These are phyloP conservation scores for Craspedostauros australis DNA, from an alignment of 108 stramenopile species.

Conservation along the genomic window DNA sequence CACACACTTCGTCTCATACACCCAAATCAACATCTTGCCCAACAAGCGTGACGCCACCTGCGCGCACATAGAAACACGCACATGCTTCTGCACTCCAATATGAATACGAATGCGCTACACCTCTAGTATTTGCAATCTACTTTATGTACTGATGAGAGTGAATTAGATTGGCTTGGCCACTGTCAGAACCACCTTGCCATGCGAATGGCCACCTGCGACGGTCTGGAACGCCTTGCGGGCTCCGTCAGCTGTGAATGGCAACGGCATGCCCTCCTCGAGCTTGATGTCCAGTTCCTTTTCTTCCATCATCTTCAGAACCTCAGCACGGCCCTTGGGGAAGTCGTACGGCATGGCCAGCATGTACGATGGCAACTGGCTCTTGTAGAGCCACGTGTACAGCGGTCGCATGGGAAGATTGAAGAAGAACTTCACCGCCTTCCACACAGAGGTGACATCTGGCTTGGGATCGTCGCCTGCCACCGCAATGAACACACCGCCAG, in stretches of 20 bases:
- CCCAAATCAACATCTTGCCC: no score
- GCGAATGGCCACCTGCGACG: slow-evolving; percentile 27
- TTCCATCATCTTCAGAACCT: slow-evolving; percentile 28
- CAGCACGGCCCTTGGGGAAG: slow-evolving; percentile 11
- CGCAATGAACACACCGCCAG: slow-evolving; percentile 30
- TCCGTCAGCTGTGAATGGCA: slow-evolving; percentile 34
- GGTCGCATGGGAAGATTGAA: slow-evolving; percentile 30
- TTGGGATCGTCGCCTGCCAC: slow-evolving; percentile 27
- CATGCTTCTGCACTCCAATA: no score
- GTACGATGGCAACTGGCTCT: not conserved
- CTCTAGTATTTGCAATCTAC: no score
- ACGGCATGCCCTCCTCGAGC: slow-evolving; percentile 36
- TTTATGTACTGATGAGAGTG: no score
- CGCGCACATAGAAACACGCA: no score
- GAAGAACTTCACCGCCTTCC: slow-evolving; percentile 30
- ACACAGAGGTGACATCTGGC: slow-evolving; percentile 24
- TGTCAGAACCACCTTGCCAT: slow-evolving; percentile 47
- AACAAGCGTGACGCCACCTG: no score
- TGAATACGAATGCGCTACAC: no score
- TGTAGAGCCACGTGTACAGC: not conserved
- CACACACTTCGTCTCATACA: no score
- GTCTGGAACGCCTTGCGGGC: slow-evolving; percentile 34
- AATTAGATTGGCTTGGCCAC: slow-evolving; percentile 2
- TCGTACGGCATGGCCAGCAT: slow-evolving; percentile 16
- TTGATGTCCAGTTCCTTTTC: slow-evolving; percentile 28